These are phyloP conservation scores for Boletus patriciae DNA, from an alignment of 768 basidiomycete species.

Conservation along the genomic window DNA sequence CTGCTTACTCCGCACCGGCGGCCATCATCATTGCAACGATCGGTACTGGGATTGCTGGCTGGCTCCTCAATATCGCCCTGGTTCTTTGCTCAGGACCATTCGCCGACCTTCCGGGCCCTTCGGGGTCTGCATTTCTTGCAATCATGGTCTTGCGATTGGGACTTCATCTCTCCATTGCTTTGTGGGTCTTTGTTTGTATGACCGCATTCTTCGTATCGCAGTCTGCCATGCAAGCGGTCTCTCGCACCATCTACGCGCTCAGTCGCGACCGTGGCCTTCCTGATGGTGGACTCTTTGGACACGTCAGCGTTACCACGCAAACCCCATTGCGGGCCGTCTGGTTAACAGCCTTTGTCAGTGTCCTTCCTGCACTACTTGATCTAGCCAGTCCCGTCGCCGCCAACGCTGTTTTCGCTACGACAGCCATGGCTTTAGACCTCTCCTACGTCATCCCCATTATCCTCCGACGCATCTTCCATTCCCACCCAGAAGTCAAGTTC, in stretches of 20 bases:
- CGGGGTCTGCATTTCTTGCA: conserved; percentile 55
- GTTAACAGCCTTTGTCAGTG: conserved; percentile 44
- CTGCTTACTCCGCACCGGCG: conserved; percentile 47
- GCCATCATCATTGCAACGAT: conserved; percentile 47
- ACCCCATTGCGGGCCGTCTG: conserved; percentile 60
- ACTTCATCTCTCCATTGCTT: conserved; percentile 45
- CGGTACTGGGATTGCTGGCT: conserved; percentile 52
- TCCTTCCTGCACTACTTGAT: conserved; percentile 49
- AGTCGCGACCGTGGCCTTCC: conserved; percentile 54
- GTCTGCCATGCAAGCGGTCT: conserved; percentile 51
- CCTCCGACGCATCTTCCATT: conserved; percentile 48
- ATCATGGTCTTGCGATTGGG: conserved; percentile 59
- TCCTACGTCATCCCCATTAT: conserved; percentile 61
- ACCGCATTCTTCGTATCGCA: conserved; percentile 64
- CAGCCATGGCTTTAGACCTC: conserved; percentile 51
- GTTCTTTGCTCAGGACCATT: conserved; percentile 58
- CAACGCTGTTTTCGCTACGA: conserved; percentile 59
- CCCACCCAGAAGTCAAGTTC: conserved; percentile 60
- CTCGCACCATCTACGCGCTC: conserved; percentile 60
- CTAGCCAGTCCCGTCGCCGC: conserved; percentile 53
- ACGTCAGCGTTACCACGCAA: conserved; percentile 44
- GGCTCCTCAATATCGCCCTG: conserved; percentile 65
- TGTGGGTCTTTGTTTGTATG: conserved; percentile 61
- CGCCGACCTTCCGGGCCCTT: conserved; percentile 49
- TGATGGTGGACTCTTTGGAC: conserved; percentile 58